Evolutionary conservation across 1,284 basidiomycete species (phyloP), one percentile per base, ranked within the genome.

Genomic region (Irpex sp.): DNA sequence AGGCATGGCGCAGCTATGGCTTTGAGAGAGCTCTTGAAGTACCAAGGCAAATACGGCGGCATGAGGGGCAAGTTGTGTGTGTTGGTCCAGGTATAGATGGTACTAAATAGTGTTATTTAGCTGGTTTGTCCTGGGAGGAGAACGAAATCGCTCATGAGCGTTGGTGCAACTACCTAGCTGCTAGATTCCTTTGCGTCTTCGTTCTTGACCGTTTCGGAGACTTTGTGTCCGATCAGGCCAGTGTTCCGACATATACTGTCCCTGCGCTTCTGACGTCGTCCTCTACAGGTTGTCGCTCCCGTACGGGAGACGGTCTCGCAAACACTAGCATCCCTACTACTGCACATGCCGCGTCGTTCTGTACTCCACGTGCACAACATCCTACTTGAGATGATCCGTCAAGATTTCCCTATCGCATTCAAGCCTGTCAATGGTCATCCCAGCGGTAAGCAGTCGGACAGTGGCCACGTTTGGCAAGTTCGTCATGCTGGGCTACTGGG

Each of bases 171-270:
- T 88, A 91, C 64, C 79, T 98, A 15, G 91, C 95, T 1, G 88
- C 94, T 8, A 91, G 92, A 68, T 86, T 98, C 58, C 85, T 99
- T 1, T 93, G 90, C 68, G 88, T 99, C 9, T 92, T 99, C 68
- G 91, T 96, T n/a, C 82, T 98, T 17, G 97, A 99, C 76, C 87
- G 97, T 13, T 98, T 99, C 69, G 96, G 96, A 6, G 97, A 99
- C 78, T 99, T 97, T 73, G 89, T 98, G 51, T 94, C 96, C 5
- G 97, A 99, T 73, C 96, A 94, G 75, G 92, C 79, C 57, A 62
- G 61, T 55, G 56, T 26, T 5, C 40, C 3, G 4, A 15, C 9
- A 31, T 9, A n/a, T 2, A 21, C 44, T 15, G 5, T 62, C 13
- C 58, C 48, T 17, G 21, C 19, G n/a, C 19, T 11, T 11, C 17